Conservation (phyloP, 108 stramenopile species). For the Asterionellopsis glacialis region DNA sequence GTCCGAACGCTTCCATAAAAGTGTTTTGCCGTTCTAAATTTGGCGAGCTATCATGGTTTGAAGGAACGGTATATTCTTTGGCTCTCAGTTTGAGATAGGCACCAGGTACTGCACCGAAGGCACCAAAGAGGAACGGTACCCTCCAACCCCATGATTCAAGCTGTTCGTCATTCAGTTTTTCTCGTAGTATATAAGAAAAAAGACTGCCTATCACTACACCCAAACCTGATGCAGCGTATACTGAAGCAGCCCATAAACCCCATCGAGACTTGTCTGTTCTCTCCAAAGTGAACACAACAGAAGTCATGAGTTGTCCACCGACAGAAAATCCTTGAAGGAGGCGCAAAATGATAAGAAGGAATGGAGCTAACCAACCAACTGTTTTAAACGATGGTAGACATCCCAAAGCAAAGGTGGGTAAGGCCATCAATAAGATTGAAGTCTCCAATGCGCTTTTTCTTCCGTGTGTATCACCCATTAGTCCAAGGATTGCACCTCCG, state of each 20-base stretch:
- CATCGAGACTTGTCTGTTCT: conserved; percentile 12
- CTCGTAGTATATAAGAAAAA: conserved; percentile 14
- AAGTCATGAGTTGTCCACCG: conserved; percentile 33
- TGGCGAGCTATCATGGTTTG: conserved; percentile 8
- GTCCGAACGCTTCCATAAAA: not conserved
- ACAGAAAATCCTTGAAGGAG: conserved; percentile 44
- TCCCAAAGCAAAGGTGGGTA: conserved; percentile 39
- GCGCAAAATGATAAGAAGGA: conserved; percentile 21
- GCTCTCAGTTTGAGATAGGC: conserved; percentile 22
- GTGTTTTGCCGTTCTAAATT: conserved; percentile 6
- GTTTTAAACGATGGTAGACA: conserved; percentile 30
- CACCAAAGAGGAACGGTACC: conserved; percentile 33
- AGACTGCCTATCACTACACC: conserved; percentile 24
- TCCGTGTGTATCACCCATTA: conserved; percentile 37
- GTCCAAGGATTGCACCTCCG: conserved; percentile 28
- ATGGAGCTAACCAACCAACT: conserved; percentile 19
- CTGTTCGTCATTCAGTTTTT: conserved; percentile 14
- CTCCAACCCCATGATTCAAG: conserved; percentile 26
- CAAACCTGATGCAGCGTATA: conserved; percentile 10
- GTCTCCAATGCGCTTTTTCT: conserved; percentile 29
- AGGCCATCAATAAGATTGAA: conserved; percentile 33
- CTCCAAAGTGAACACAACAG: conserved; percentile 31
- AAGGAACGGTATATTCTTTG: not conserved
- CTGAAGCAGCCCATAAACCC: conserved; percentile 29
- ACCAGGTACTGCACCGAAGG: conserved; percentile 15